phyloP scores from a whole-genome alignment of 495 filamentous ascomycete species.

The Daldinia vernicosa region DNA sequence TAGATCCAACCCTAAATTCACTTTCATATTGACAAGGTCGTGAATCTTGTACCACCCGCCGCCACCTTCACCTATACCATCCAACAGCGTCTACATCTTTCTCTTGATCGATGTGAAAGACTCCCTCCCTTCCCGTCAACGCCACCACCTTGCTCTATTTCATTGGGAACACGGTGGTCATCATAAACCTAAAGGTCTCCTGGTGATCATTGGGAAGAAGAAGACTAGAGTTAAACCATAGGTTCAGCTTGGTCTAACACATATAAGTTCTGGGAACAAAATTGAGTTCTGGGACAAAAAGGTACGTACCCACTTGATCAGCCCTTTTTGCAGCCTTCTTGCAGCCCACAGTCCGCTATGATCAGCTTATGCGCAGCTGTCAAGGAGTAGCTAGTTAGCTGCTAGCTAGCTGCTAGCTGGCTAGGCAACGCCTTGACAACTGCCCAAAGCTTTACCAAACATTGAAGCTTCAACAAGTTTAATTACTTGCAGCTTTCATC shows the following conservation, averaged over 20 bases:
- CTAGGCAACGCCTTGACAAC: not conserved
- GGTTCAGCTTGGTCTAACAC: not conserved
- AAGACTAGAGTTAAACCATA: not conserved
- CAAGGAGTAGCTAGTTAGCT: not conserved
- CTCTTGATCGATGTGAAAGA: not conserved
- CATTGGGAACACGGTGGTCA: not conserved
- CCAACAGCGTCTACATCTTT: not conserved
- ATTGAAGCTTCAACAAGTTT: conserved; percentile 3
- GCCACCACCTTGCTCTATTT: not conserved
- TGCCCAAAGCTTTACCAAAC: not conserved
- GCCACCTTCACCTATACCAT: not conserved
- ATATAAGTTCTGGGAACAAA: not conserved
- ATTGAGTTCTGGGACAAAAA: not conserved
- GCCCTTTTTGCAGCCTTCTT: not conserved
- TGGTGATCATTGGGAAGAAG: not conserved
- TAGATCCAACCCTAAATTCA: not conserved
- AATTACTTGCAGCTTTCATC: conserved; percentile 13
- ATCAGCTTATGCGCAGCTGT: not conserved
- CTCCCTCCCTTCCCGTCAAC: not conserved
- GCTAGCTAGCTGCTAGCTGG: not conserved
- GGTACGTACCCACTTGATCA: not conserved
- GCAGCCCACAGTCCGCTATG: not conserved
- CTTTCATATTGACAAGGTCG: not conserved
- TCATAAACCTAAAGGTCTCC: not conserved
- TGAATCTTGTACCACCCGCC: not conserved